phyloP scores from a whole-genome alignment of 148 eudicot species.

The Heliamphora exappendiculata region DNA sequence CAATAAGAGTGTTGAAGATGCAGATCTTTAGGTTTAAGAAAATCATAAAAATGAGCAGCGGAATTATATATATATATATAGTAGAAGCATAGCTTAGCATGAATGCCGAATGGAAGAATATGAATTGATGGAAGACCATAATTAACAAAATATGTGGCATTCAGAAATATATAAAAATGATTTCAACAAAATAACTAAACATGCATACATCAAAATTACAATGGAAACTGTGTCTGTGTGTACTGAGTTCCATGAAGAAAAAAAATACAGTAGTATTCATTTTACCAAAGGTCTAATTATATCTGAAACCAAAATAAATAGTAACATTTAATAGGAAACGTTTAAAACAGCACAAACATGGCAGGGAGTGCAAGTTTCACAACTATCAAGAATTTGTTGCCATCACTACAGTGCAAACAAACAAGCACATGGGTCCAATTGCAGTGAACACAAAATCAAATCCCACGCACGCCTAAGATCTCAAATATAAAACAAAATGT shows the following conservation, averaged over 20 bases:
- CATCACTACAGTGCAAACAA: neutral
- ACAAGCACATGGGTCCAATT: neutral
- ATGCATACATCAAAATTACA: neutral
- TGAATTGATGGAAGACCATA: neutral
- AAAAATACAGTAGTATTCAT: neutral
- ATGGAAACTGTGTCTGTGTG: neutral
- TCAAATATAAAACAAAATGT: neutral
- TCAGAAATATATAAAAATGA: neutral
- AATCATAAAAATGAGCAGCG: neutral
- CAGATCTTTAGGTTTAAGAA: neutral
- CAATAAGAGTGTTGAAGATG: neutral
- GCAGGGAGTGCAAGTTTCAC: neutral
- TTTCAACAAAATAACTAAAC: neutral
- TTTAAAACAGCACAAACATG: neutral
- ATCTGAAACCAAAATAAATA: neutral
- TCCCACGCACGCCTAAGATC: neutral
- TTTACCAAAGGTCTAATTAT: neutral
- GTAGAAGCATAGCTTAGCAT: neutral
- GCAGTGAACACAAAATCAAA: neutral
- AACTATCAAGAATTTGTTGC: neutral
- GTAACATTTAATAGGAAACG: neutral
- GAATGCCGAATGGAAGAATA: neutral
- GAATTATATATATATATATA: neutral
- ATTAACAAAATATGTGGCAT: neutral
- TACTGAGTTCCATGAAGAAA: neutral